A percentile compares a stretch with the other conserved stretches of the same genome.
Evolutionary conservation across 116 monocot species (phyloP).

Genomic region (Phalaenopsis hybrid): DNA sequence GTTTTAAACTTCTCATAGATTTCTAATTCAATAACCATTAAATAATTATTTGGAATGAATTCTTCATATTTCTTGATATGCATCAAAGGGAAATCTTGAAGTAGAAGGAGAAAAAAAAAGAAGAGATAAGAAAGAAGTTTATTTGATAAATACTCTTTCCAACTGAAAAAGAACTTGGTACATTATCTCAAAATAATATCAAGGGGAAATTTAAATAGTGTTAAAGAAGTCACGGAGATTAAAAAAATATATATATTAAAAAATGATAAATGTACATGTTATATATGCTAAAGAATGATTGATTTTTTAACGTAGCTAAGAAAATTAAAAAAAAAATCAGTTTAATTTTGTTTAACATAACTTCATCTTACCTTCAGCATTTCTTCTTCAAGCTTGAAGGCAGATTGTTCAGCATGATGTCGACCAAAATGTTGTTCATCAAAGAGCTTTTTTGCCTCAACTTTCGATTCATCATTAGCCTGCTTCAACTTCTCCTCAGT

Average conservation of each 20-base stretch:
- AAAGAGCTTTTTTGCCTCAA: conserved; percentile 54
- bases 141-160: not conserved
- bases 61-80: no score
- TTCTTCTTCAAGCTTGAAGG: conserved; percentile 69
- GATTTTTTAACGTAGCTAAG: not conserved
- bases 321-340: not conserved
- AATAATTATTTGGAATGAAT: no score
- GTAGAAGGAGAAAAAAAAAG: not conserved
- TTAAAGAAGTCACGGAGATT: not conserved
- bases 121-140: not conserved
- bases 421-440: conserved; percentile 93
- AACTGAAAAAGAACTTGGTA: not conserved
- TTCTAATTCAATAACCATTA: no score
- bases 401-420: conserved; percentile 72
- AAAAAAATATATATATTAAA: not conserved
- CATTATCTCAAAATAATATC: not conserved
- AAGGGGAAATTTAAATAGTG: not conserved
- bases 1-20: no score
- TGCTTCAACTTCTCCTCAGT: conserved; percentile 39
- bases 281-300: not conserved
- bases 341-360: not conserved
- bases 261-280: not conserved
- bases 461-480: conserved; percentile 42
- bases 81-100: no score
- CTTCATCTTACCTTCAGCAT: conserved; percentile 62